Evolutionary conservation across 306 rosid genomes (phyloP).

Genomic region (Leucaena leucocephala): DNA sequence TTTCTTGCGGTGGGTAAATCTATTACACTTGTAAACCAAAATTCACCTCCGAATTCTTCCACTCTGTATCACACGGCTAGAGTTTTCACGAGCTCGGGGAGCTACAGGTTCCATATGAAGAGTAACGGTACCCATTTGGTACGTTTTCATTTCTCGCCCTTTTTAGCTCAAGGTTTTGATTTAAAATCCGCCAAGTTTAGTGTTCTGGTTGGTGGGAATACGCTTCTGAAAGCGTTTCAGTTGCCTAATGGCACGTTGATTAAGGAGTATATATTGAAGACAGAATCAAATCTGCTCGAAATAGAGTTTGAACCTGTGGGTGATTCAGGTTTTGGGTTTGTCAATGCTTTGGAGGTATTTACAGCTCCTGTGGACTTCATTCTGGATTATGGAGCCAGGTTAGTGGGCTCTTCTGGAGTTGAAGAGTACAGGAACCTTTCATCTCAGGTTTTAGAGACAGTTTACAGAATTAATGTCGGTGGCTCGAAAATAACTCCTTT

Average conservation of each 20-base stretch:
- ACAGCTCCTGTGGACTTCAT: slow-evolving; percentile 79
- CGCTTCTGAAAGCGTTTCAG: slow-evolving; percentile 40
- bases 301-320: slow-evolving; percentile 61
- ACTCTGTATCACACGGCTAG: slow-evolving; percentile 71
- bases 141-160: slow-evolving; percentile 86
- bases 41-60: slow-evolving; percentile 54
- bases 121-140: slow-evolving; percentile 73
- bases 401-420: slow-evolving; percentile 53
- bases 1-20: slow-evolving; percentile 54
- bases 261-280: slow-evolving; percentile 63
- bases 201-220: slow-evolving; percentile 51
- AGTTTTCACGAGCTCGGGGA: slow-evolving; percentile 62
- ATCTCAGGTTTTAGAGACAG: slow-evolving; percentile 73
- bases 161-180: slow-evolving; percentile 52
- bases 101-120: slow-evolving; percentile 67
- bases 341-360: slow-evolving; percentile 78
- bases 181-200: slow-evolving; percentile 64
- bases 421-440: slow-evolving; percentile 61
- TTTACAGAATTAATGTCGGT: slow-evolving; percentile 88
- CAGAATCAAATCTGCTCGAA: slow-evolving; percentile 54
- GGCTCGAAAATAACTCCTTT: slow-evolving; percentile 82
- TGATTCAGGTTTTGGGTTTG: slow-evolving; percentile 63
- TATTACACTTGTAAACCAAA: slow-evolving; percentile 53
- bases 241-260: slow-evolving; percentile 41
- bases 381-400: slow-evolving; percentile 65